Evolutionary conservation across 2,329 filamentous ascomycete species (phyloP), one percentile per base, ranked within the genome.

Genomic region (Scopulariopsis brevicaulis): DNA sequence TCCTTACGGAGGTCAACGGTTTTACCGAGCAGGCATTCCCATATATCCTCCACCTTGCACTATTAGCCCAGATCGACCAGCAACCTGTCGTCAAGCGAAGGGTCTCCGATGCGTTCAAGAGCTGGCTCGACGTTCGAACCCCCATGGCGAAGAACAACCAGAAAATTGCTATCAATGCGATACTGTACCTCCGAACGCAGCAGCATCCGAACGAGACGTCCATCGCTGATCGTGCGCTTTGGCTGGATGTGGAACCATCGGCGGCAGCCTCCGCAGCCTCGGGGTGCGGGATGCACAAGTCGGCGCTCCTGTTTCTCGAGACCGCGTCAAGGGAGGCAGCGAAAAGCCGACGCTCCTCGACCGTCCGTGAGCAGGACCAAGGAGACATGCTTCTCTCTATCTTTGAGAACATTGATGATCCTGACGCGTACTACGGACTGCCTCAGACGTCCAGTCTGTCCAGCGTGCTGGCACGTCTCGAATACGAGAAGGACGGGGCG

Each of bases 381-480:
- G 78, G 81, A 3, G 83, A 89, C 34, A 77, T 95, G 1, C 75
- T 97, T 14, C 78, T 96, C 52, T 77, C 81, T 1, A 92, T 99
- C 2, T 99, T 94, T 68, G 87, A 90, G 67, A 93, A 90, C 60
- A 88, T 99, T 53, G 92, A 96, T 66, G 95, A 99, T 65, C 93
- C 92, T 1, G 94, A 99, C 69, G 87, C 91, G 0, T 99, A 96
- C 69, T 99, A 99, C 67, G 95, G 94, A 4, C 79, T 96, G 8
- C 83, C 89, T 50, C 88, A 95, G 69, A 82, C 83, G 48, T 82
- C 90, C 7, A 91, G 85, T 59, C 73, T 99, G 18, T 77, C 81
- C 18, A 90, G 87, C 12, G 87, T 97, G 1, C 76, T 97, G 59
- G 82, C 87, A 55, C 85, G 89, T 11, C 79, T 97, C 4, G 90